Percentiles rank a stretch among this genome's conserved stretches.
These are phyloP conservation scores for Erucastrum elatum DNA, from an alignment of 345 rosid species.

Conservation along the genomic window DNA sequence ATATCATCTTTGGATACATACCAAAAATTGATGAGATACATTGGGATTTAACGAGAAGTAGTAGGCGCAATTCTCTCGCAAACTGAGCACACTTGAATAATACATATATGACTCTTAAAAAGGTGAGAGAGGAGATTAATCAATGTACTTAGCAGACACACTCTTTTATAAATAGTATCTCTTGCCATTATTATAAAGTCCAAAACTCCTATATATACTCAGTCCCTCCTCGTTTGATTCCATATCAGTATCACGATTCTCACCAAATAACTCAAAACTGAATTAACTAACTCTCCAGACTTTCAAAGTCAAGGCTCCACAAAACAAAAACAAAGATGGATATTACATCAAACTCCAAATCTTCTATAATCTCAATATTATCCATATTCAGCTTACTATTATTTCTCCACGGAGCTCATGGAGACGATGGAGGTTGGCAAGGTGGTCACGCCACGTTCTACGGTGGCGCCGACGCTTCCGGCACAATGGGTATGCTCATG, in stretches of 20 bases:
- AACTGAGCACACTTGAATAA: constrained; percentile 22
- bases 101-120: constrained; percentile 11
- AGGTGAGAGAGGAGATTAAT: constrained; percentile 4
- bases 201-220: constrained; percentile 26
- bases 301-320: not conserved
- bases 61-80: constrained; percentile 22
- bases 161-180: not conserved
- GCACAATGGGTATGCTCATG: constrained; percentile 66
- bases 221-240: constrained; percentile 15
- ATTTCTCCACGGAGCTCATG: constrained; percentile 41
- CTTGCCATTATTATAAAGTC: constrained; percentile 16
- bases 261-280: constrained; percentile 22
- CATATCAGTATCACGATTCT: constrained; percentile 17
- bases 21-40: not conserved
- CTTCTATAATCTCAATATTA: constrained; percentile 15
- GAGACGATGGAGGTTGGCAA: constrained; percentile 71
- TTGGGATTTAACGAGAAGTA: constrained; percentile 21
- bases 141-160: not conserved
- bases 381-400: constrained; percentile 11
- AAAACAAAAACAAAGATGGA: constrained; percentile 10
- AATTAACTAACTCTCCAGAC: constrained; percentile 25
- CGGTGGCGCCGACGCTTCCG: constrained; percentile 80
- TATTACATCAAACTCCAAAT: constrained; percentile 5
- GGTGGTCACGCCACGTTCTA: constrained; percentile 76
- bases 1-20: not conserved